Conservation (phyloP, 2,329 filamentous ascomycete species). For the Thermochaetoides dissita region DNA sequence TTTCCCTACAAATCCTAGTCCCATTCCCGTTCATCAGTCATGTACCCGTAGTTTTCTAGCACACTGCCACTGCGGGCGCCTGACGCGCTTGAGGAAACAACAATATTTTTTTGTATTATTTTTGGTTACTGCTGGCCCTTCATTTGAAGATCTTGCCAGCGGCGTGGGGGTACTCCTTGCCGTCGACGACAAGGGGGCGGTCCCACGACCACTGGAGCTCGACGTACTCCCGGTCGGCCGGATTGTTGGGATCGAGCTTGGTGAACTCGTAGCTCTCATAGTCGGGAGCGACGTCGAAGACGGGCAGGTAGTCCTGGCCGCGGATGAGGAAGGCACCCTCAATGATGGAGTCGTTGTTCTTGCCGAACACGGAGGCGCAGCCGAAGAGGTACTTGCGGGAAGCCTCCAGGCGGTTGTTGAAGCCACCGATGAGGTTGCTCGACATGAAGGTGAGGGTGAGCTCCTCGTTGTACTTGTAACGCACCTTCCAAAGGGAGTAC, state of each 20-base stretch:
- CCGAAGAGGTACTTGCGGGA: constrained; percentile 99
- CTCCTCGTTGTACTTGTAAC: constrained; percentile 99
- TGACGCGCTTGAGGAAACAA: constrained; percentile 1
- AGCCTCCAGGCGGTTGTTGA: constrained; percentile 92
- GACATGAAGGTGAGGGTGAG: constrained; percentile 97
- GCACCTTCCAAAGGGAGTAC: constrained; percentile 86
- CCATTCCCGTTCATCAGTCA: too few species aligned
- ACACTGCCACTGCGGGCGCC: too few species aligned
- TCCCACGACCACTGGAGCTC: constrained; percentile 88
- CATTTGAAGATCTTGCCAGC: constrained; percentile 99
- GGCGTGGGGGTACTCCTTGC: constrained; percentile 79
- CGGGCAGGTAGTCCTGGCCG: constrained; percentile 70
- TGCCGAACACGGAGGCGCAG: constrained; percentile 73
- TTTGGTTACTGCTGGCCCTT: constrained; percentile 17
- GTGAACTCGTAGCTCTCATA: constrained; percentile 91
- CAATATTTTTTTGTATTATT: constrained; percentile 8
- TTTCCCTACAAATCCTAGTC: too few species aligned
- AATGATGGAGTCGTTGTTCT: constrained; percentile 79
- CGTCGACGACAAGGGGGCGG: constrained; percentile 61
- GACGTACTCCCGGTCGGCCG: constrained; percentile 73
- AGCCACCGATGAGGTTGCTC: constrained; percentile 94
- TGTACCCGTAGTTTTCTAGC: too few species aligned
- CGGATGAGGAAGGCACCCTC: constrained; percentile 90
- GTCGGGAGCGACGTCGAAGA: constrained; percentile 95
- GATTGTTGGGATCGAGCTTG: constrained; percentile 84